These are phyloP conservation scores for Psidium friedrichsthalianum DNA, from an alignment of 345 rosid genomes.

Conservation along the genomic window DNA sequence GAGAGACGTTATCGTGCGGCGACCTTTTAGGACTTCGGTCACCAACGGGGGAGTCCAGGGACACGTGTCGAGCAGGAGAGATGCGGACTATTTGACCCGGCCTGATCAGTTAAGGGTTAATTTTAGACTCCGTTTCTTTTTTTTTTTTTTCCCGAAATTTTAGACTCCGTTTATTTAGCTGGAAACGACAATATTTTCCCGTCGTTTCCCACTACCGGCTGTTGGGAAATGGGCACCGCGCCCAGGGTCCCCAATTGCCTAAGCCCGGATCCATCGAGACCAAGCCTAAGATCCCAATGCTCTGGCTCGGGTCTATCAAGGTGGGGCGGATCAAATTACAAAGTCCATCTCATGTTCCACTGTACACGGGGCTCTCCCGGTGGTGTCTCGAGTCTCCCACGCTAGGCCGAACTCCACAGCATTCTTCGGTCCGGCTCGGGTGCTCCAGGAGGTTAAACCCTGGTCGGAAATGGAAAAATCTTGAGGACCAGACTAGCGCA, in stretches of 20 bases:
- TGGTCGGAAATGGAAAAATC: too few species aligned
- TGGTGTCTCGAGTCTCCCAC: slow-evolving; percentile 37
- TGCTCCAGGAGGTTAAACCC: slow-evolving; percentile 14
- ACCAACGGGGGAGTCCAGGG: not conserved
- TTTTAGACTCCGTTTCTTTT: too few species aligned
- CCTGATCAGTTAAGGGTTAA: not conserved
- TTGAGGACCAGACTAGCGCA: too few species aligned
- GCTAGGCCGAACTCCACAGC: slow-evolving; percentile 25
- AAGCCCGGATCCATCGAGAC: not conserved
- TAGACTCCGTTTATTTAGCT: too few species aligned
- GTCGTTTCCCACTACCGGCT: too few species aligned
- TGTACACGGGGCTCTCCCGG: slow-evolving; percentile 26
- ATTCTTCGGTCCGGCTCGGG: slow-evolving; percentile 26
- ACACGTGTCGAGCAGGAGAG: not conserved
- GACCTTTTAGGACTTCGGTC: not conserved
- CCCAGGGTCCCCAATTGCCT: not conserved
- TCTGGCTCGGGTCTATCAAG: not conserved
- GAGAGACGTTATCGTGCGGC: not conserved
- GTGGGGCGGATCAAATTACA: not conserved
- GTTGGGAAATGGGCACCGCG: too few species aligned
- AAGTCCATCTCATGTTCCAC: not conserved
- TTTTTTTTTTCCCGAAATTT: too few species aligned
- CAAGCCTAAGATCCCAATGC: not conserved
- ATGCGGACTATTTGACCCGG: not conserved
- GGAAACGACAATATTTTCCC: too few species aligned